phyloP scores from a whole-genome alignment of 2,329 filamentous ascomycete species.

The Epichloe coenophiala region DNA sequence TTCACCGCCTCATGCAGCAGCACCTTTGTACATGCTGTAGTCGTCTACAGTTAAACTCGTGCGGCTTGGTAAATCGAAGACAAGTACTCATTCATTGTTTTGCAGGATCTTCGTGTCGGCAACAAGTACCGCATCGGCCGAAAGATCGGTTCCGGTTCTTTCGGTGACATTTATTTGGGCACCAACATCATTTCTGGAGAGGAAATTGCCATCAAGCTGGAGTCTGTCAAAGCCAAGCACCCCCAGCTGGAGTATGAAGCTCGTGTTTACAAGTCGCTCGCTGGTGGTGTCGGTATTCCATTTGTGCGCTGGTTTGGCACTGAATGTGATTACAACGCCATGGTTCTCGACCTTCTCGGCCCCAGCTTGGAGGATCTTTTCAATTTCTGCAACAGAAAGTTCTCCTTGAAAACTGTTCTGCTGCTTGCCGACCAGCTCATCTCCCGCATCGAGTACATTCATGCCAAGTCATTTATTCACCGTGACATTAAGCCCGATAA shows the following conservation, averaged over 20 bases:
- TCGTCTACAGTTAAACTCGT: too few relatives aligned
- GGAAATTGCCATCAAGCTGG: slow-evolving; percentile 98
- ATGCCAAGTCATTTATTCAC: slow-evolving; percentile 98
- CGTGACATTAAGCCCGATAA: slow-evolving; percentile 99
- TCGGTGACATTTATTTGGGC: slow-evolving; percentile 96
- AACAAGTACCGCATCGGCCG: slow-evolving; percentile 99
- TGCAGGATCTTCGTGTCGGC: slow-evolving; percentile 90
- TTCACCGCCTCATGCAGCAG: too few relatives aligned
- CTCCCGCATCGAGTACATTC: slow-evolving; percentile 98
- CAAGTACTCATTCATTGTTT: not conserved
- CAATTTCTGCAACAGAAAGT: slow-evolving; percentile 99
- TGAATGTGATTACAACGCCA: slow-evolving; percentile 99
- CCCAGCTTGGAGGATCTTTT: slow-evolving; percentile 95
- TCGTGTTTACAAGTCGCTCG: slow-evolving; percentile 79
- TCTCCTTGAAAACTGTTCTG: slow-evolving; percentile 95
- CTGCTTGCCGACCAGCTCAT: slow-evolving; percentile 96
- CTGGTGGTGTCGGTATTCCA: slow-evolving; percentile 92
- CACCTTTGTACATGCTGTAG: too few relatives aligned
- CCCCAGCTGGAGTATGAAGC: slow-evolving; percentile 98
- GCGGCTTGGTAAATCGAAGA: not conserved
- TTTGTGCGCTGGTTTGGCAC: slow-evolving; percentile 99
- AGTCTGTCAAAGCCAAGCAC: slow-evolving; percentile 98
- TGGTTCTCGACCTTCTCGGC: slow-evolving; percentile 94
- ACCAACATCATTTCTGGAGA: slow-evolving; percentile 99
- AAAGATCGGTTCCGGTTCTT: slow-evolving; percentile 95